Evolutionary conservation across 164 flowering plant species (phyloP).

Genomic region (Piper longum): DNA sequence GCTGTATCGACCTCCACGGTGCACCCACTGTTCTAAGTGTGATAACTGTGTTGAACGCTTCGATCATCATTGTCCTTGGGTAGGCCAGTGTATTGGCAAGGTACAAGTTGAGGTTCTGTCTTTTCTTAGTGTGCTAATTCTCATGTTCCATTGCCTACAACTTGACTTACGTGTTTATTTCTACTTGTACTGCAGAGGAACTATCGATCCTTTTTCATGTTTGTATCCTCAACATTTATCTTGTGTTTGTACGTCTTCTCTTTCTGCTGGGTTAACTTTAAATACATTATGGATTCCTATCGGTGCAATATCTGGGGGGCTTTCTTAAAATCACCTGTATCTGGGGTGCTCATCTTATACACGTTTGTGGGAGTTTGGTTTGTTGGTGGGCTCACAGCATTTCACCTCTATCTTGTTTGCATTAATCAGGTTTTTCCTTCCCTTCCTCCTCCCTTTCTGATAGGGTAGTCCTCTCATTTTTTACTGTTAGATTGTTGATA

Average conservation of each 20-base stretch:
- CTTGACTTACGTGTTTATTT: neutral
- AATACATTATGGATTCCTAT: conserved; percentile 23
- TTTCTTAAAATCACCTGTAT: conserved; percentile 31
- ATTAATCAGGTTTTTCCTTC: conserved; percentile 48
- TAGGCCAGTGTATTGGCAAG: conserved; percentile 76
- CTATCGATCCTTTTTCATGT: conserved; percentile 68
- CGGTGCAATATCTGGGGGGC: conserved; percentile 38
- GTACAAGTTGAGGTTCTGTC: conserved; percentile 10
- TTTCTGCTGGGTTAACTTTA: conserved; percentile 52
- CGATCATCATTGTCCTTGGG: conserved; percentile 90
- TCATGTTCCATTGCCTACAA: neutral
- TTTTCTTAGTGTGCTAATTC: neutral
- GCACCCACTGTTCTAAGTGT: conserved; percentile 74
- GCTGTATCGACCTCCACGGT: conserved; percentile 72
- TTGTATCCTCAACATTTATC: conserved; percentile 50
- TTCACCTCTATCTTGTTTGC: conserved; percentile 49
- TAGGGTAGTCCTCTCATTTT: no score
- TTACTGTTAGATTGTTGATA: no score
- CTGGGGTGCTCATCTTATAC: conserved; percentile 51
- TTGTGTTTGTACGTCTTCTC: conserved; percentile 58
- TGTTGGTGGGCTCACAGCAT: conserved; percentile 71
- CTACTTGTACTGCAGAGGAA: conserved; percentile 39
- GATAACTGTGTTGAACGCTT: conserved; percentile 67
- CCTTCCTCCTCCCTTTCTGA: neutral
- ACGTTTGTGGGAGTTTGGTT: conserved; percentile 59